phyloP scores from a whole-genome alignment of 73 alveolate genomes.

The Paramecium caudatum region DNA sequence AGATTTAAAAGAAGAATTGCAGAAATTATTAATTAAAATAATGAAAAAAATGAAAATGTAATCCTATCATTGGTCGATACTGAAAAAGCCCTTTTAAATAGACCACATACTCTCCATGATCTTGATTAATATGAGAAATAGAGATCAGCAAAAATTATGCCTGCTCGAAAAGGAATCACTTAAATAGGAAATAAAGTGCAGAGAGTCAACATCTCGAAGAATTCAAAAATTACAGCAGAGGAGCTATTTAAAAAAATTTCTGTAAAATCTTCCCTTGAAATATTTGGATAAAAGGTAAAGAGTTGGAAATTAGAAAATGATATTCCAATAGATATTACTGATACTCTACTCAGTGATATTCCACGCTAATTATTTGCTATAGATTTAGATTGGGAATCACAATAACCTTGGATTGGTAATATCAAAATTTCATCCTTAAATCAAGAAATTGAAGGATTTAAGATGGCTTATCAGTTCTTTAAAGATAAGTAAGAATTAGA shows the following conservation, averaged over 20 bases:
- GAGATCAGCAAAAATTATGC: background rate
- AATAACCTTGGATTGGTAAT: background rate
- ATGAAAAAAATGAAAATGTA: background rate
- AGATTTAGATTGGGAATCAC: constrained; percentile 56
- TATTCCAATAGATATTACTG: background rate
- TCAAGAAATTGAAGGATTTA: background rate
- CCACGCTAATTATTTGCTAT: background rate
- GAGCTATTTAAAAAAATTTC: background rate
- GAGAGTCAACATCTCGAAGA: constrained; percentile 17
- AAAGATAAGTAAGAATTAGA: background rate
- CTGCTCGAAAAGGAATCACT: constrained; percentile 45
- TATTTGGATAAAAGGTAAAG: constrained; percentile 6
- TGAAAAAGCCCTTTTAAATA: constrained; percentile 20
- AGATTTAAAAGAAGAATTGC: background rate
- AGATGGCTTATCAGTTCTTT: background rate
- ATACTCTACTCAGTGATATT: constrained; percentile 25
- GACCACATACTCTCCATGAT: constrained; percentile 20
- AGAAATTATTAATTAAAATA: background rate
- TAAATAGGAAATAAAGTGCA: constrained; percentile 14
- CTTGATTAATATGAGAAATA: background rate
- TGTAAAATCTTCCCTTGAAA: constrained; percentile 17
- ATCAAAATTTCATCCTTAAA: constrained; percentile 28
- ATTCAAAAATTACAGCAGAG: background rate
- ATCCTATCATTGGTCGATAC: background rate
- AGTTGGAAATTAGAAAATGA: constrained; percentile 47